Evolutionary conservation across 371 early-diverging fungal genomes (phyloP), one percentile per base, ranked within the genome.

Genomic region (Mortierella sp.): DNA sequence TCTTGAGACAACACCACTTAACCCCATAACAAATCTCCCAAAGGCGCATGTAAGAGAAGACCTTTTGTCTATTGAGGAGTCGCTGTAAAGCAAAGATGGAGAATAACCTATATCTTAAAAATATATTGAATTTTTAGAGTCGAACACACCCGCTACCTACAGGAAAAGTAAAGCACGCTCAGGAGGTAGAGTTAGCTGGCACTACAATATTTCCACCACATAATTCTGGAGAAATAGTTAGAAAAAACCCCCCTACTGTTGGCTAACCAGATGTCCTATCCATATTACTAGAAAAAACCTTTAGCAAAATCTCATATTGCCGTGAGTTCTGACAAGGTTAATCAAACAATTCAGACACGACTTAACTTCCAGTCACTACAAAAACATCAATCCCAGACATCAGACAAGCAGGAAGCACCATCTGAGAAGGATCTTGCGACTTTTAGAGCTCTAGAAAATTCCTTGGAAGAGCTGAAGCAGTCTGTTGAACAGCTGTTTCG

Each of bases 11-110:
- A 66, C 66, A 0, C 67, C 76, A 19, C 47, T 76, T 22, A 62
- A 67, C 8, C 59, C 67, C 23, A 70, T 76, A 45, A 66, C 76
- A 13, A 76, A 76, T 28, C 58, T 66, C 8, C 71, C 72, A 17
- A 67, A 56, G 55, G 64, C 31, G 42, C 65, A 75, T 69, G 75
- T 75, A 69, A 64, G 64, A 28, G 26, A 69, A 64, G 64, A 28
- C 26, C 26, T 56, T 56, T 2, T 47, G 12, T 19, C 37, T 6
- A 8, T 17, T 28, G 23, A 31, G 32, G 2, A 8, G 28, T 28
- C 4, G 6, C 10, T 35, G 17, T 37, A 10, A 32, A 35, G 22
- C 12, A n/a, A 34, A 0, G n/a, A 5, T 35, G 35, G 19, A 35
- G 23, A 15, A 57, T 57, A 34, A 57, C 35, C 8, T 22, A 4